Conservation (phyloP, 1,139 yeast species). For the Candida sanyaensis region DNA sequence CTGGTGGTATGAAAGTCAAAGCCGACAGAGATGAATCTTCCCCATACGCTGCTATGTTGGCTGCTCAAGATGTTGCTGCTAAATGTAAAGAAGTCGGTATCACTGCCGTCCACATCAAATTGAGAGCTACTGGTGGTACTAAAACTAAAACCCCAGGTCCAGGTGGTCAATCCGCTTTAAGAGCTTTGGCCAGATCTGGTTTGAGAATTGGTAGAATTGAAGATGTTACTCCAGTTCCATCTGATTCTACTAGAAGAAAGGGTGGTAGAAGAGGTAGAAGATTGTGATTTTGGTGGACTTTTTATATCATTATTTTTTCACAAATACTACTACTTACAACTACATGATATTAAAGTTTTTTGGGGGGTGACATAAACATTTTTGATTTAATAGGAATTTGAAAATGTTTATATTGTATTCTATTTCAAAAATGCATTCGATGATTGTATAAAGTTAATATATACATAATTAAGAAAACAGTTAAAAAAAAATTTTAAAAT, state of each 20-base stretch:
- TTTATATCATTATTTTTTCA: neutral
- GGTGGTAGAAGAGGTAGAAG: slow-evolving; percentile 99
- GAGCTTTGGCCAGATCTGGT: slow-evolving; percentile 99
- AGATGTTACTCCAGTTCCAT: slow-evolving; percentile 99
- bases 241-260: slow-evolving; percentile 99
- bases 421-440: slow-evolving; percentile 6
- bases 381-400: neutral
- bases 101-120: slow-evolving; percentile 98
- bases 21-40: slow-evolving; percentile 99
- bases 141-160: slow-evolving; percentile 99
- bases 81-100: slow-evolving; percentile 99
- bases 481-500: neutral
- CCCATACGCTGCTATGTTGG: slow-evolving; percentile 99
- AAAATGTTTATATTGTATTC: slow-evolving; percentile 4
- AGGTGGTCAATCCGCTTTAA: slow-evolving; percentile 99
- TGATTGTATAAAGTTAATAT: slow-evolving; percentile 7
- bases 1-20: slow-evolving; percentile 99
- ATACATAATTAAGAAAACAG: slow-evolving; percentile 6
- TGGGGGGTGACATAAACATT: slow-evolving; percentile 1
- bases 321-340: neutral
- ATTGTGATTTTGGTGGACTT: slow-evolving; percentile 51
- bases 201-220: slow-evolving; percentile 99
- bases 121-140: slow-evolving; percentile 99
- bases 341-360: neutral
- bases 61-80: slow-evolving; percentile 99